These are phyloP conservation scores for Anaeramoeba flamelloides DNA, from an alignment of 78 protist genomes.

Conservation along the genomic window DNA sequence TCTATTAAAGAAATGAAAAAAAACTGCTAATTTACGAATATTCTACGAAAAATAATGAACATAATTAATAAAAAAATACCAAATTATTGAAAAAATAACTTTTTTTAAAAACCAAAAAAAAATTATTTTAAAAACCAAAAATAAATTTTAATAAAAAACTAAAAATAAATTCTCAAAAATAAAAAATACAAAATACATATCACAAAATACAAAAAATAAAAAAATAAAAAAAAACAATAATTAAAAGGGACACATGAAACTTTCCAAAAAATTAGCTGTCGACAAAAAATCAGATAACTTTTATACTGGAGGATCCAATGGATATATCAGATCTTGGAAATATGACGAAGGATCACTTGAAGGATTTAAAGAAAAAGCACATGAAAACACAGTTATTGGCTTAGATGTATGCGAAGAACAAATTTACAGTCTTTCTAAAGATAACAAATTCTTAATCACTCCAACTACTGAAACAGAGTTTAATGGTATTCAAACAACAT, in stretches of 20 bases:
- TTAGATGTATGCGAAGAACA: not conserved
- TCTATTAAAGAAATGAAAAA: no score
- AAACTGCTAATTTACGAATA: no score
- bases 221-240: not conserved
- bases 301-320: not conserved
- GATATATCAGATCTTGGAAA: not conserved
- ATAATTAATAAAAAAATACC: no score
- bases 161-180: not conserved
- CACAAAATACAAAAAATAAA: not conserved
- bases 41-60: no score
- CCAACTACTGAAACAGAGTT: not conserved
- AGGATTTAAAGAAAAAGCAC: not conserved
- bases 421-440: not conserved
- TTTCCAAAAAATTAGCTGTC: not conserved
- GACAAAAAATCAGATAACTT: not conserved
- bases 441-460: not conserved
- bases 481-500: not conserved
- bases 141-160: not conserved
- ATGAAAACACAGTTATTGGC: not conserved
- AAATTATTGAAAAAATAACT: no score
- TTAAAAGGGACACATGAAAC: not conserved
- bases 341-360: not conserved
- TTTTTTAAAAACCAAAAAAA: no score
- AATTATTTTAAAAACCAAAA: not conserved
- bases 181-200: not conserved